Evolutionary conservation across 2,329 filamentous ascomycete genomes (phyloP), one percentile per base, ranked within the genome.

Genomic region (Exserohilum rostratum): DNA sequence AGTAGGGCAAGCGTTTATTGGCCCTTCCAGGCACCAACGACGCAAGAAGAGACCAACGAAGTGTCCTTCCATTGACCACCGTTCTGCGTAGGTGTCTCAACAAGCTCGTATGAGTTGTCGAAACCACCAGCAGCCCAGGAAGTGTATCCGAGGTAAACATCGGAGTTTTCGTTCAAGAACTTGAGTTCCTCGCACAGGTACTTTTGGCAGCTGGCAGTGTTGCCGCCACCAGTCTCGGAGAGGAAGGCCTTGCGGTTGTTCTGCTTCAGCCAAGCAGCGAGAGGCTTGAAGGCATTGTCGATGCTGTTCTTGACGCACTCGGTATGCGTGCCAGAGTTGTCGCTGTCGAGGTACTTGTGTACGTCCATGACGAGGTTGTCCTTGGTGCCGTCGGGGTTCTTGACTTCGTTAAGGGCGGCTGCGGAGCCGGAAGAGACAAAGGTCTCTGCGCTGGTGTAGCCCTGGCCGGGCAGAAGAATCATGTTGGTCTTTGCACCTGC

Each of bases 391-490:
- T 87, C 85, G 0, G 81, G 83, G 65, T 89, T 87, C 43, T 75
- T 83, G 27, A 89, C 78, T 3, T 70, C 77, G 15, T 78, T 66
- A 7, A 89, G 73, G 3, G 80, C 80, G 1, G 79, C 80, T 0
- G 79, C 67, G 22, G 61, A 68, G 11, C 65, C 68, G 17, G 60
- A 60, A 3, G 59, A 57, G 43, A 70, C 38, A 7, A 40, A 73
- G 1, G 56, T 57, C 7, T 61, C 67, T 1, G 70, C 70, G 3
- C 53, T 59, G 6, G 83, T 80, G 66, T 82, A 89, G 63, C 84
- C 82, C 33, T 80, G 86, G 2, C 87, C 87, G 0, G 87, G 84
- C 1, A 89, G 80, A 11, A 90, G 78, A 60, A 90, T 88, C 65
- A 85, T 81, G 59, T 90, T 85, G 17, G 75, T 75, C 0, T 77